Conservation (phyloP, 768 basidiomycete genomes). For the Rhodosporidiobolus sp. region DNA sequence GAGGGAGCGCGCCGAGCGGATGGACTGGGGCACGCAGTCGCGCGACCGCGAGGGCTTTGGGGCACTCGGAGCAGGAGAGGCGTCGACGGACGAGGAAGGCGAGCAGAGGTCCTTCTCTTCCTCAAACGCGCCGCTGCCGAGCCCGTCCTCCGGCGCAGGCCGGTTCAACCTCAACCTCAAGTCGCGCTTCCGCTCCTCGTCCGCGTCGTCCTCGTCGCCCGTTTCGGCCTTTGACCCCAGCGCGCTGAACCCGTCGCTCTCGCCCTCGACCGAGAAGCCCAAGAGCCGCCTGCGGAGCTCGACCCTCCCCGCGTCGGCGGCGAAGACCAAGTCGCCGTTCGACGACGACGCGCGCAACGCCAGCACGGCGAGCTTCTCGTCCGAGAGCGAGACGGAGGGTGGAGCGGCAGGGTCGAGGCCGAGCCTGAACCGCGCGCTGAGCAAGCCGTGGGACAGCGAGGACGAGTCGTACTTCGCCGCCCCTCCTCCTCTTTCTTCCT, state of each 20-base stretch:
- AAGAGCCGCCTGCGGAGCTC: not conserved
- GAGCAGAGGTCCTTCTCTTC: not conserved
- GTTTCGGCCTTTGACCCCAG: not conserved
- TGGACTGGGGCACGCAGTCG: conserved; percentile 8
- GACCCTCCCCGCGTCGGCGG: not conserved
- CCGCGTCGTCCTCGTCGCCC: not conserved
- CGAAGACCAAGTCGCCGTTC: not conserved
- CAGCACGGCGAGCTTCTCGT: not conserved
- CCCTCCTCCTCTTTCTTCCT: not conserved
- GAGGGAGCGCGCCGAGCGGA: conserved; percentile 17
- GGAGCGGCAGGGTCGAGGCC: not conserved
- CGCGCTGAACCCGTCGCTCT: not conserved
- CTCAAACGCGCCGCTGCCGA: too few species aligned
- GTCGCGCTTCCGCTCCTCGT: not conserved
- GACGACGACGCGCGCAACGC: not conserved
- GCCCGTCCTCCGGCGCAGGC: too few species aligned
- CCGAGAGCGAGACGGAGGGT: not conserved
- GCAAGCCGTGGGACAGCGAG: conserved; percentile 35
- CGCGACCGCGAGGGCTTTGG: conserved; percentile 9
- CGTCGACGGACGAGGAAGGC: not conserved
- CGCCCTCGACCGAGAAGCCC: not conserved
- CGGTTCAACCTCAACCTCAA: too few species aligned
- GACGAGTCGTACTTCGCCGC: conserved; percentile 15
- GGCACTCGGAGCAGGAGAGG: conserved; percentile 8
- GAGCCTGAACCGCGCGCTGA: not conserved